These are phyloP conservation scores for Globisporangium recalcitrans DNA, from an alignment of 352 stramenopile genomes.

Conservation along the genomic window DNA sequence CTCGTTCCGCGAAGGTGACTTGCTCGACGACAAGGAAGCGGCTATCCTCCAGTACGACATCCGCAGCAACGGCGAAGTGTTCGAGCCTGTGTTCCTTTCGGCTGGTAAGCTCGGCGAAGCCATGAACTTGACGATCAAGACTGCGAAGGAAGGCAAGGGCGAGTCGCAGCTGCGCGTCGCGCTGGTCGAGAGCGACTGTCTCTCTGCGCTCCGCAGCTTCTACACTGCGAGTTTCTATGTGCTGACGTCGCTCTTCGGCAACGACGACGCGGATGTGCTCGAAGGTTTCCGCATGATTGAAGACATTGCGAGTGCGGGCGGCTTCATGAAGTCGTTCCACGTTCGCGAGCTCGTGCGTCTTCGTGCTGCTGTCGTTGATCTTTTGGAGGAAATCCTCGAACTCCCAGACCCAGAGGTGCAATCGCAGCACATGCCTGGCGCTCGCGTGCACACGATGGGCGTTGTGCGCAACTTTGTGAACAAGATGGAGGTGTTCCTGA, in stretches of 20 bases:
- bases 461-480: slow-evolving; percentile 86
- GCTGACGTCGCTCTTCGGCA: slow-evolving; percentile 61
- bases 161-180: slow-evolving; percentile 75
- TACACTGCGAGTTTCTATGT: slow-evolving; percentile 81
- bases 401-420: slow-evolving; percentile 68
- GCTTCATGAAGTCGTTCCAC: slow-evolving; percentile 78
- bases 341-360: slow-evolving; percentile 59
- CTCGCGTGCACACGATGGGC: slow-evolving; percentile 69
- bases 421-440: slow-evolving; percentile 62
- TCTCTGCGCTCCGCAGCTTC: slow-evolving; percentile 77
- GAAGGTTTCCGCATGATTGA: slow-evolving; percentile 79
- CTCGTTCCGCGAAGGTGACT: slow-evolving; percentile 67
- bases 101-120: slow-evolving; percentile 80
- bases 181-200: slow-evolving; percentile 75
- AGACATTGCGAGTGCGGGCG: slow-evolving; percentile 51
- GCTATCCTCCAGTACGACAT: slow-evolving; percentile 83
- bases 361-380: slow-evolving; percentile 55
- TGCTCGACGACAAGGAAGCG: slow-evolving; percentile 74
- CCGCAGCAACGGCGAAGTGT: slow-evolving; percentile 79
- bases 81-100: slow-evolving; percentile 82
- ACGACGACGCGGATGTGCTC: slow-evolving; percentile 73
- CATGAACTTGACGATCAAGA: slow-evolving; percentile 61
- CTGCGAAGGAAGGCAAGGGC: slow-evolving; percentile 69
- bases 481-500: slow-evolving; percentile 81
- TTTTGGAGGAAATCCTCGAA: slow-evolving; percentile 78